Evolutionary conservation across 768 basidiomycete species (phyloP), one percentile per base, ranked within the genome.

Genomic region (Lentinus brumalis): DNA sequence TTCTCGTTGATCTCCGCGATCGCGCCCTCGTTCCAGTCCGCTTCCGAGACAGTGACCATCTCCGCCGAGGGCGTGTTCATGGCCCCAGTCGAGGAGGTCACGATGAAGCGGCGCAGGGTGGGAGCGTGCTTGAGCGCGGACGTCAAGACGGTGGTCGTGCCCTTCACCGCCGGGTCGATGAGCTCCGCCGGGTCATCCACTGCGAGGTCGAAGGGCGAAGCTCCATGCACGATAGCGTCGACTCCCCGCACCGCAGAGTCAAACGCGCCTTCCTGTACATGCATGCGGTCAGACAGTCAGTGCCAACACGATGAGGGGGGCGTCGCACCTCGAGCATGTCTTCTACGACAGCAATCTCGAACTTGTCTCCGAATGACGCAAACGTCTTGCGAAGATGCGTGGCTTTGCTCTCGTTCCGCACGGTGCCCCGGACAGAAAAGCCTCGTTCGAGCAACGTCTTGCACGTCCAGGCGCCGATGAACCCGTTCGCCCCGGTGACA

Each of bases 161-260:
- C 91, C 3, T 83, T 74, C 4, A 93, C 82, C 29, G 92, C 92
- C 5, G 92, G 92, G 16, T 70, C 72, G 62, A 91, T 85, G 41
- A 91, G 66, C 61, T 89, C 86, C 14, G 73, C 63, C 4, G 77
- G 75, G 41, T 85, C 78, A n/a, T 77, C 74, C 1, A 75, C 78
- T 1, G 79, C 73, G 29, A 76, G 61, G 56, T 80, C 75, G 67
- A 86, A 80, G 1, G 89, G 89, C 1, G 88, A 89, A 0, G 88
- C 88, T 4, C 79, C 84, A 67, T 91, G 91, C 40, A 77, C 80
- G 53, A 94, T 83, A 0, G 81, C 92, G 60, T 91, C 86, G 8
- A 93, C 85, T 1, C 81, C 90, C 70, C 86, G 83, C 60, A 93
- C 88, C 0, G 86, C 91, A 53, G 91, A 85, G 69, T 94, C 90